These are phyloP conservation scores for Phytopythium oedochilum DNA, from an alignment of 352 stramenopile species.

Conservation along the genomic window DNA sequence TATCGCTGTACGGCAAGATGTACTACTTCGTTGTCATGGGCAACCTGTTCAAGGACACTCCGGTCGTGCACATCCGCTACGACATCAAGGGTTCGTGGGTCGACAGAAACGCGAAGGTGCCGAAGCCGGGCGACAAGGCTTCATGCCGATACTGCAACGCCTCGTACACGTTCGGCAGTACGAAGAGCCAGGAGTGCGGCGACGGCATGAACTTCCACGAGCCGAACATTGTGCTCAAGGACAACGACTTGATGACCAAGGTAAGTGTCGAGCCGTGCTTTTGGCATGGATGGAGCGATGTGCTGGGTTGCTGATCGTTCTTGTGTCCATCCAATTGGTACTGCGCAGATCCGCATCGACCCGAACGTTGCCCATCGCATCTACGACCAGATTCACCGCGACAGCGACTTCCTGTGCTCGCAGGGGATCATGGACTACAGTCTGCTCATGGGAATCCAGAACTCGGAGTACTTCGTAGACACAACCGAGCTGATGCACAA, in stretches of 20 bases:
- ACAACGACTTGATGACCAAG: slow-evolving; percentile 89
- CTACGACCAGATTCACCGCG: slow-evolving; percentile 86
- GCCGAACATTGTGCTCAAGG: slow-evolving; percentile 85
- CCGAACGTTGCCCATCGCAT: slow-evolving; percentile 71
- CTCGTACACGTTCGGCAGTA: slow-evolving; percentile 85
- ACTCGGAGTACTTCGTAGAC: slow-evolving; percentile 87
- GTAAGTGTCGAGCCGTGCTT: slow-evolving; percentile 9
- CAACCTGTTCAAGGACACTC: slow-evolving; percentile 86
- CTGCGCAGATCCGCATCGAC: slow-evolving; percentile 67
- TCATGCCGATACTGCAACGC: slow-evolving; percentile 86
- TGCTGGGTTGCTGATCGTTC: neutral
- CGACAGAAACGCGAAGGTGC: slow-evolving; percentile 81
- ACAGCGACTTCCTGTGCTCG: slow-evolving; percentile 86
- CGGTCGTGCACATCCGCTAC: slow-evolving; percentile 87
- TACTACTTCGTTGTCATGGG: slow-evolving; percentile 93
- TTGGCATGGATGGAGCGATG: neutral
- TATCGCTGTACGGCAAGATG: slow-evolving; percentile 88
- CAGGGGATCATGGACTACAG: slow-evolving; percentile 93
- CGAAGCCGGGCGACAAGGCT: slow-evolving; percentile 70
- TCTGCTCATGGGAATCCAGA: slow-evolving; percentile 89
- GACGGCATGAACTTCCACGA: slow-evolving; percentile 87
- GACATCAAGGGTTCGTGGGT: slow-evolving; percentile 92
- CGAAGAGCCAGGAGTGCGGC: slow-evolving; percentile 79
- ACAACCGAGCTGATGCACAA: slow-evolving; percentile 54
- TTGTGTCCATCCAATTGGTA: neutral